Evolutionary conservation across 2,329 filamentous ascomycete genomes (phyloP), one percentile per base, ranked within the genome.

Genomic region (Penicillium sp.): DNA sequence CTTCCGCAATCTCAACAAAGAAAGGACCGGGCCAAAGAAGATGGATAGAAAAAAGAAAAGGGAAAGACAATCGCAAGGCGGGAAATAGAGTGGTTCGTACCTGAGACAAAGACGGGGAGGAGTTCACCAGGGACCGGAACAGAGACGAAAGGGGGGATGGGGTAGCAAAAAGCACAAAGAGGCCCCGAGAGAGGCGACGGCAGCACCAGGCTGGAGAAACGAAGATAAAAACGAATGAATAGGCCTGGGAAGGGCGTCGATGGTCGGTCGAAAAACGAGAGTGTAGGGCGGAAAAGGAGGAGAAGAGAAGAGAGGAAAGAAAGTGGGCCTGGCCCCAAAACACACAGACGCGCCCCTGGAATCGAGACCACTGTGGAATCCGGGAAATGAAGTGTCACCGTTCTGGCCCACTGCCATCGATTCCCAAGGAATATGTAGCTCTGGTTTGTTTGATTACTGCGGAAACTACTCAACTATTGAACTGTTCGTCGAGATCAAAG

Each of bases 171-270:
- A 44, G 42, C 29, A 37, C 20, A 39, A 35, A 59, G 52, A 52
- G 50, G 25, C 38, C 38, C 38, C 38, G 38, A 40, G 12, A 40
- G 38, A 55, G 38, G 41, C 48, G 59, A 63, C 56, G 57, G 52
- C 58, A 59, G 47, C 46, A 53, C 61, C 60, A 59, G 63, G 63
- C 63, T 58, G 60, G 51, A 54, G 50, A 53, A 52, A 42, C 37
- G 49, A 39, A 23, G 20, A 46, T 48, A 38, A 53, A 41, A 56
- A 40, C 38, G 38, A 47, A 47, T 47, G 46, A 38, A 49, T 59
- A 58, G 55, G 56, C 56, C 50, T 23, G 20, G 20, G 1, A 23
- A 23, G 20, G 20, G 20, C 20, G 20, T 23, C 20, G 20, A 53
- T 56, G 47, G 53, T 23, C 24, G 50, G 56, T 47, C 40, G 52